A percentile compares a stretch with the other conserved stretches of the same genome.
phyloP scores from a whole-genome alignment of 2,329 filamentous ascomycete genomes.

The Botryosphaeria dothidea region DNA sequence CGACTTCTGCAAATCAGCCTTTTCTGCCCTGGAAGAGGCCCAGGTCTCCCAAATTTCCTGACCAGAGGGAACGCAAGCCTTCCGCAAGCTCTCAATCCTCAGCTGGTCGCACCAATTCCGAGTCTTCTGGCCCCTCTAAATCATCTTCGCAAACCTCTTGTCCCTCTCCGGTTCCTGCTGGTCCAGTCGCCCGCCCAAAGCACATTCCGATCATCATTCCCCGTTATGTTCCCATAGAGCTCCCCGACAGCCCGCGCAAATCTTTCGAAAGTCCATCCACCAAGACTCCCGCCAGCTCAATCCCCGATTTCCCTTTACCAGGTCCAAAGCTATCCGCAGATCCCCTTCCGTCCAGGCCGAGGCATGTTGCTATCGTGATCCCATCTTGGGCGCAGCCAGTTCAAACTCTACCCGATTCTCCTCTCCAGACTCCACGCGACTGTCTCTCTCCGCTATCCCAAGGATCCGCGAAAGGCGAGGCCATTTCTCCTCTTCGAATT shows the following conservation, averaged over 20 bases:
- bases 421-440: conserved; percentile 31
- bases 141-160: conserved; percentile 9
- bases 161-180: conserved; percentile 26
- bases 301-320: conserved; percentile 30
- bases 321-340: conserved; percentile 32
- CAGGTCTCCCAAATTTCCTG: conserved; percentile 28
- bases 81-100: conserved; percentile 29
- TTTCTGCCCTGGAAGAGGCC: conserved; percentile 36
- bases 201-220: conserved; percentile 48
- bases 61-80: conserved; percentile 28
- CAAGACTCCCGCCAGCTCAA: conserved; percentile 33
- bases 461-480: conserved; percentile 24
- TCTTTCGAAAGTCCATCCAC: conserved; percentile 35
- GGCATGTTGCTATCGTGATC: conserved; percentile 54
- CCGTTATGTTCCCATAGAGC: conserved; percentile 41
- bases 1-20: conserved; percentile 15
- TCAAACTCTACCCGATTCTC: conserved; percentile 38
- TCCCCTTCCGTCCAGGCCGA: conserved; percentile 34
- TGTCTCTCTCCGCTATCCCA: conserved; percentile 24
- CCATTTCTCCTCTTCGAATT: conserved; percentile 40
- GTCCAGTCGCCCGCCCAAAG: conserved; percentile 36
- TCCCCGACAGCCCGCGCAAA: conserved; percentile 37
- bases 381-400: conserved; percentile 46
- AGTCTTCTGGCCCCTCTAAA: background rate
- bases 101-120: background rate